Percentiles rank a stretch among this genome's conserved stretches.
phyloP scores from a whole-genome alignment of 208 protist genomes.

The Borovskyia barvae region DNA sequence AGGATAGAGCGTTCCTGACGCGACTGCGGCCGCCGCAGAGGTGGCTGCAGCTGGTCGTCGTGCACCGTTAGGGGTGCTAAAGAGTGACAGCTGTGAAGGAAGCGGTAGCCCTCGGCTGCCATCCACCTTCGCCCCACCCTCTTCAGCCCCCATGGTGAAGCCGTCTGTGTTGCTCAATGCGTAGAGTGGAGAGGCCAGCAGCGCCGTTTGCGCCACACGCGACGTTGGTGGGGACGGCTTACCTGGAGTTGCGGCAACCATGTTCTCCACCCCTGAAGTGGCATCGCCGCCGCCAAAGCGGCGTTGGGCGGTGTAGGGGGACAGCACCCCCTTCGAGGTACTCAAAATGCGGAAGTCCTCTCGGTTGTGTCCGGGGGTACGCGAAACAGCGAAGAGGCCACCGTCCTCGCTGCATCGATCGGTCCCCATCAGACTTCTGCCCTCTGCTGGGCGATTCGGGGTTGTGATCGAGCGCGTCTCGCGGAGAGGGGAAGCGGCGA shows the following conservation, averaged over 20 bases:
- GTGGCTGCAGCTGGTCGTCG: constrained; percentile 8
- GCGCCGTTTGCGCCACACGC: neutral
- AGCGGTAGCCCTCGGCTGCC: neutral
- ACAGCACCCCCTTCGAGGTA: too few species aligned
- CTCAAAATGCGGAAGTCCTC: too few species aligned
- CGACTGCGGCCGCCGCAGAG: constrained; percentile 2
- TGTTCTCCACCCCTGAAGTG: too few species aligned
- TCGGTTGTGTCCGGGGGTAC: constrained; percentile 21
- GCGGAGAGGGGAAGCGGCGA: too few species aligned
- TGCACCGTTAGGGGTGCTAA: constrained; percentile 21
- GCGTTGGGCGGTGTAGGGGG: neutral
- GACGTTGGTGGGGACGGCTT: too few species aligned
- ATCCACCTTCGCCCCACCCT: neutral
- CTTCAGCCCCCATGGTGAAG: neutral
- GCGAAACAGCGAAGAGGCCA: neutral
- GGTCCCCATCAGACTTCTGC: too few species aligned
- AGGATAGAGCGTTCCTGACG: neutral
- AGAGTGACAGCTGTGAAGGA: constrained; percentile 5
- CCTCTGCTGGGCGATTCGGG: too few species aligned
- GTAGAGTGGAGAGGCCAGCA: constrained; percentile 4
- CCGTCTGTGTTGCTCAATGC: neutral
- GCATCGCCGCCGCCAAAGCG: too few species aligned
- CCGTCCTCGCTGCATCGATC: constrained; percentile 1
- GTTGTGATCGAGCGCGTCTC: too few species aligned
- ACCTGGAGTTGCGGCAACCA: too few species aligned